Evolutionary conservation across 2,329 filamentous ascomycete genomes (phyloP).

Genomic region (Trichoderma lentiforme): DNA sequence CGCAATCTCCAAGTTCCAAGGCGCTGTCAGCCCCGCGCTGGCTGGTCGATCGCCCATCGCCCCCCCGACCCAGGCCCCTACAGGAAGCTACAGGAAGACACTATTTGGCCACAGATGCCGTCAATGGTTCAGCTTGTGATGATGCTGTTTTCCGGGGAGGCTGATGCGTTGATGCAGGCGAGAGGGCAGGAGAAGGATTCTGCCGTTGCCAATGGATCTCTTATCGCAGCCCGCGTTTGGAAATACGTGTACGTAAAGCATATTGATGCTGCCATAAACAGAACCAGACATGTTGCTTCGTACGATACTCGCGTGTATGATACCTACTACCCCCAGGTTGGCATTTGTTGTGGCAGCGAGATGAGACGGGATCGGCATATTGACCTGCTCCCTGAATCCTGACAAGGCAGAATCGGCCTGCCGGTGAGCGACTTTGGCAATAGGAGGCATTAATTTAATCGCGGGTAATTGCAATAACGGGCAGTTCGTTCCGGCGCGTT

Average conservation of each 20-base stretch:
- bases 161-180: neutral
- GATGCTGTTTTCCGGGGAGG: neutral
- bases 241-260: neutral
- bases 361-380: neutral
- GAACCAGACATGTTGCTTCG: neutral
- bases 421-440: neutral
- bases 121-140: neutral
- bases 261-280: neutral
- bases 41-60: neutral
- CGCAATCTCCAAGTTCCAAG: neutral
- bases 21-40: slow-evolving; percentile 7
- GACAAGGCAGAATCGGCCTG: neutral
- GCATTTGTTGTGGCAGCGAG: neutral
- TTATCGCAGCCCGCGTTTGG: neutral
- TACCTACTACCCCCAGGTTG: neutral
- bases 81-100: neutral
- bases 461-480: neutral
- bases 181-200: neutral
- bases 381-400: neutral
- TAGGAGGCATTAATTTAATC: neutral
- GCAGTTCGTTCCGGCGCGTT: neutral
- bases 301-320: neutral
- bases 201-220: neutral
- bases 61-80: neutral
- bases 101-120: neutral